Conservation (phyloP, 1,139 yeast genomes). For the Arxiozyma telluris region DNA sequence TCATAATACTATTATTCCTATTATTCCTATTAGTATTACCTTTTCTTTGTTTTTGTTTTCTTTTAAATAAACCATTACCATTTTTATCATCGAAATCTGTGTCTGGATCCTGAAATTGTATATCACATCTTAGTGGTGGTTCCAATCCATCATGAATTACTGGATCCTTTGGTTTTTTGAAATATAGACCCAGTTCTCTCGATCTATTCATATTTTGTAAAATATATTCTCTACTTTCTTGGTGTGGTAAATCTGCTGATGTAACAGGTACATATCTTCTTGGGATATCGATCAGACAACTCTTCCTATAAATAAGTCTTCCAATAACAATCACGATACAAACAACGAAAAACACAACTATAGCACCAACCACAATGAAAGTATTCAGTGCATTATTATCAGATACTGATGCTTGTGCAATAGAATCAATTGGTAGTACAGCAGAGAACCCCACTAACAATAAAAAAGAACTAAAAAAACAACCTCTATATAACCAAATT, state of each 20-base stretch:
- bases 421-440: conserved; percentile 68
- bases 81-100: background rate
- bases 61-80: background rate
- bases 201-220: conserved; percentile 35
- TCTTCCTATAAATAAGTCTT: conserved; percentile 51
- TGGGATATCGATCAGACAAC: conserved; percentile 67
- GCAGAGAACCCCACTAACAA: conserved; percentile 49
- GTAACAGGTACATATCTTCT: conserved; percentile 59
- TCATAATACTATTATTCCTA: background rate
- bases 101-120: conserved; percentile 3
- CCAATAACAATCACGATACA: conserved; percentile 40
- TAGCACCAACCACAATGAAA: conserved; percentile 65
- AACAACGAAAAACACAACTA: conserved; percentile 49
- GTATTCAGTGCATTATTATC: conserved; percentile 51
- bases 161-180: conserved; percentile 23
- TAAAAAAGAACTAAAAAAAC: conserved; percentile 43
- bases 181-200: conserved; percentile 19
- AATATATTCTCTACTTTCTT: conserved; percentile 36
- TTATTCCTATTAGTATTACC: background rate
- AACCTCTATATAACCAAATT: conserved; percentile 43
- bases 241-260: conserved; percentile 51
- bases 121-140: conserved; percentile 24
- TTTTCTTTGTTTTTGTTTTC: background rate
- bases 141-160: conserved; percentile 29
- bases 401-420: conserved; percentile 52